Conservation (phyloP, 1,284 basidiomycete species). For the Tylopilus sp. region DNA sequence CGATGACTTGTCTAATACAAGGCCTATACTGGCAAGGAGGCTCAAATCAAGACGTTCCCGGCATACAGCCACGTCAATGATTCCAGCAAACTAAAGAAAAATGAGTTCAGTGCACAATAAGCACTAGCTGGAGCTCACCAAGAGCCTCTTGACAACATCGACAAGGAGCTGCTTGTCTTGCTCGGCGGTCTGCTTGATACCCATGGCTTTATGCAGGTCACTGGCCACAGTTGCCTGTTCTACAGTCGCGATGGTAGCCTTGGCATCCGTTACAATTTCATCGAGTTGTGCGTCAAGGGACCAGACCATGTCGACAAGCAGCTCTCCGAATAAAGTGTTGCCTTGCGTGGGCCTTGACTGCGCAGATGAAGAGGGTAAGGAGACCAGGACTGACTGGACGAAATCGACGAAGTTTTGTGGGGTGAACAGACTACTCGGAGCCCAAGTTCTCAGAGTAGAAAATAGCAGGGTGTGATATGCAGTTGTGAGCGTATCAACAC, state of each 20-base stretch:
- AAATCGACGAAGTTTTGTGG: conserved; percentile 53
- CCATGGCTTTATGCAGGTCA: conserved; percentile 32
- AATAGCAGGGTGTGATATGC: conserved; percentile 62
- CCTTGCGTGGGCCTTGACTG: conserved; percentile 37
- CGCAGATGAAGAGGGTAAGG: conserved; percentile 59
- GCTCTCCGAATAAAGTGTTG: conserved; percentile 52
- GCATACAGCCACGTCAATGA: conserved; percentile 57
- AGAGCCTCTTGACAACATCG: conserved; percentile 52
- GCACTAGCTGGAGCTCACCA: conserved; percentile 46
- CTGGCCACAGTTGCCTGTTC: conserved; percentile 17
- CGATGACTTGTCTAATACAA: conserved; percentile 56
- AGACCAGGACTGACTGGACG: conserved; percentile 53
- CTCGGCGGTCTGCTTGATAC: conserved; percentile 50
- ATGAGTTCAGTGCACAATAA: conserved; percentile 4
- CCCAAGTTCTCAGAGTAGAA: conserved; percentile 55
- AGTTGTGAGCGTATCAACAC: conserved; percentile 52
- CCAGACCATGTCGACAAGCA: conserved; percentile 75
- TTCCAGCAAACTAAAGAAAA: conserved; percentile 30
- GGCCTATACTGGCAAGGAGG: conserved; percentile 54
- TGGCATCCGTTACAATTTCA: conserved; percentile 58
- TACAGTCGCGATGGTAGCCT: conserved; percentile 16
- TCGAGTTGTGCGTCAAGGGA: conserved; percentile 70
- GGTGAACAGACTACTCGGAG: conserved; percentile 43
- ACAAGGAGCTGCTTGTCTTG: conserved; percentile 59
- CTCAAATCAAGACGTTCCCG: conserved; percentile 67